phyloP scores from a whole-genome alignment of 805 yeast genomes.

The Candida chilensis region DNA sequence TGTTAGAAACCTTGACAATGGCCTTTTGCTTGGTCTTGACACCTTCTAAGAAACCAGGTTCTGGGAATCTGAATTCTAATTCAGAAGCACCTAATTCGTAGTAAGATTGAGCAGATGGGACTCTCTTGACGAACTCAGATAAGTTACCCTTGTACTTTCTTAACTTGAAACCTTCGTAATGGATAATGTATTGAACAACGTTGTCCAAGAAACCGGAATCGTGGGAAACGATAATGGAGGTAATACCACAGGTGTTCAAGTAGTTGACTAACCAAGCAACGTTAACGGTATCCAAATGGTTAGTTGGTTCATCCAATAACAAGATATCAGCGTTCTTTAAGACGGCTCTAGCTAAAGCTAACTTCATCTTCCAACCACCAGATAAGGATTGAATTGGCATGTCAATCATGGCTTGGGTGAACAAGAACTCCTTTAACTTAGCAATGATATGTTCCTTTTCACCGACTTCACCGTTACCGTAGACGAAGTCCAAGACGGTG shows the following conservation, averaged over 20 bases:
- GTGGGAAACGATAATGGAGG: slow-evolving; percentile 98
- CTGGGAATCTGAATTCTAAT: slow-evolving; percentile 95
- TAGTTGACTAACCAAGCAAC: slow-evolving; percentile 99
- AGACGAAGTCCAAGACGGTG: slow-evolving; percentile 86
- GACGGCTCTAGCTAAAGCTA: slow-evolving; percentile 98
- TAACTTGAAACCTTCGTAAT: slow-evolving; percentile 99
- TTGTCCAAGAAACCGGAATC: slow-evolving; percentile 99
- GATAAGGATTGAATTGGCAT: slow-evolving; percentile 96
- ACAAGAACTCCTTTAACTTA: slow-evolving; percentile 84
- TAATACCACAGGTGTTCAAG: slow-evolving; percentile 97
- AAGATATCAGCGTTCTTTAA: slow-evolving; percentile 96
- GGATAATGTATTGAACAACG: slow-evolving; percentile 96
- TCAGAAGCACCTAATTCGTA: slow-evolving; percentile 98
- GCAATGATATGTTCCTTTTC: slow-evolving; percentile 61
- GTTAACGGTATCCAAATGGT: slow-evolving; percentile 99
- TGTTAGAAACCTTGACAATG: slow-evolving; percentile 93
- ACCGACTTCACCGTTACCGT: slow-evolving; percentile 72
- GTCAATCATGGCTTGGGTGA: slow-evolving; percentile 85
- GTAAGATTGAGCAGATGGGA: slow-evolving; percentile 98
- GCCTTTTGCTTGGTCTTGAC: slow-evolving; percentile 99
- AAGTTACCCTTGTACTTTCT: slow-evolving; percentile 99
- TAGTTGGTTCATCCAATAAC: slow-evolving; percentile 98
- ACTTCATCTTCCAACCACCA: slow-evolving; percentile 99
- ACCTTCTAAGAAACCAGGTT: slow-evolving; percentile 99
- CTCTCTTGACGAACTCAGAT: slow-evolving; percentile 96